Evolutionary conservation across 2,329 filamentous ascomycete genomes (phyloP), one percentile per base, ranked within the genome.

Genomic region (Chaetothyriales sp.): DNA sequence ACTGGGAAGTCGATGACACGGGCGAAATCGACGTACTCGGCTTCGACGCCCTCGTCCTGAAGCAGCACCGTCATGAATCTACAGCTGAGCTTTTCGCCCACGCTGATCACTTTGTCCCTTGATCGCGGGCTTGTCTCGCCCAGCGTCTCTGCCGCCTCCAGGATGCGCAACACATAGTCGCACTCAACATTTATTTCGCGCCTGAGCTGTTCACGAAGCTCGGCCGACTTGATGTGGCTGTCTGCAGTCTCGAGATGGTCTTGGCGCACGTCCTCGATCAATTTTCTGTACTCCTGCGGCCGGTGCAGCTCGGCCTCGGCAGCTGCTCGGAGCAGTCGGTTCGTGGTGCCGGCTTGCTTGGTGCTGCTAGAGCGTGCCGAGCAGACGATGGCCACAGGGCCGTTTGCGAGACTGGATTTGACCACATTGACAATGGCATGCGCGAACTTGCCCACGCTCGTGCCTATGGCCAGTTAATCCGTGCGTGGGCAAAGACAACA

Each of bases 31-130:
- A 98, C 81, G 63, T 90, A 96, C 66, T 92, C 83, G 10, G 92
- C 84, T 45, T 86, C 82, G 3, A 94, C 81, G 18, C 86, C 83
- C 61, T 78, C 75, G 62, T 95, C 88, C 63, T 84, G 80, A 57
- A 98, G 69, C 54, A 96, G 69, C 5, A 84, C 81, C 19, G 90
- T 78, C 84, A 98, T 89, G 66, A 92, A 92, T 28, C 83, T 78
- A 67, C 90, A 96, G 68, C 87, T 93, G 59, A 98, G 73, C 71
- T 95, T 96, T 75, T 98, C 92, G 50, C 92, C 92, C 60, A 92
- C 88, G 65, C 88, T 93, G 54, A 96, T 83, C 55, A 98, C 86
- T 60, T 90, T 84, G 63, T 92, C 86, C 65, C 88, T 86, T 53
- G 82, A 83, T 60, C 83, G 77, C 5, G 83, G 78, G 64, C 86